A percentile compares a stretch with the other conserved stretches of the same genome.
These are phyloP conservation scores for Russula ochroleuca DNA, from an alignment of 768 basidiomycete species.

Conservation along the genomic window DNA sequence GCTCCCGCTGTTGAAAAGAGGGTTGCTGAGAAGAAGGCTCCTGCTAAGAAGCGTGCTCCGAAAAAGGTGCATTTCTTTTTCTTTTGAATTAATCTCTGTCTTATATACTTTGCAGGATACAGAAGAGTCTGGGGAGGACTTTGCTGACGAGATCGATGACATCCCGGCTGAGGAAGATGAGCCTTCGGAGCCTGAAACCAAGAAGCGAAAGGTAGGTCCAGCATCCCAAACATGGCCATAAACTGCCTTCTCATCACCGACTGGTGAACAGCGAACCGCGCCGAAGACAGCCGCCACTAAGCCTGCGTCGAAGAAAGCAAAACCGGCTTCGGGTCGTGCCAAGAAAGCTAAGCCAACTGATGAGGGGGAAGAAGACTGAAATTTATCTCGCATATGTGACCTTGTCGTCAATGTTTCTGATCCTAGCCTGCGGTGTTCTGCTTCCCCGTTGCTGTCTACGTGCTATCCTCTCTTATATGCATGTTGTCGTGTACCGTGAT, in stretches of 20 bases:
- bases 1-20: conserved; percentile 43
- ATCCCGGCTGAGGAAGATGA: conserved; percentile 49
- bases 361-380: conserved; percentile 23
- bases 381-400: not conserved
- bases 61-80: conserved; percentile 33
- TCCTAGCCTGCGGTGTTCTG: not conserved
- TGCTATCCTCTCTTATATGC: conserved; percentile 19
- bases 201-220: conserved; percentile 66
- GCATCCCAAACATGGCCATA: not conserved
- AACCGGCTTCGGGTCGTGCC: conserved; percentile 19
- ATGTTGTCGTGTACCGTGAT: conserved; percentile 17
- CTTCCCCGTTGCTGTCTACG: conserved; percentile 9
- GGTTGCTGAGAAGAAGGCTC: conserved; percentile 44
- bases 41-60: conserved; percentile 42
- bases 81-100: not conserved
- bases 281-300: conserved; percentile 15
- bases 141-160: conserved; percentile 42
- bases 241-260: not conserved
- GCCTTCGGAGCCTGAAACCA: conserved; percentile 39
- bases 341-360: conserved; percentile 19
- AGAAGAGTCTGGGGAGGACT: conserved; percentile 47
- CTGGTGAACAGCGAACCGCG: conserved; percentile 6
- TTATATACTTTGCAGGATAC: conserved; percentile 31
- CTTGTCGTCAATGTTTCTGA: not conserved
- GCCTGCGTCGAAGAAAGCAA: conserved; percentile 19